Base-by-base conservation (phyloP, 2,329 filamentous ascomycete genomes). In the Cadophora sp. region DNA sequence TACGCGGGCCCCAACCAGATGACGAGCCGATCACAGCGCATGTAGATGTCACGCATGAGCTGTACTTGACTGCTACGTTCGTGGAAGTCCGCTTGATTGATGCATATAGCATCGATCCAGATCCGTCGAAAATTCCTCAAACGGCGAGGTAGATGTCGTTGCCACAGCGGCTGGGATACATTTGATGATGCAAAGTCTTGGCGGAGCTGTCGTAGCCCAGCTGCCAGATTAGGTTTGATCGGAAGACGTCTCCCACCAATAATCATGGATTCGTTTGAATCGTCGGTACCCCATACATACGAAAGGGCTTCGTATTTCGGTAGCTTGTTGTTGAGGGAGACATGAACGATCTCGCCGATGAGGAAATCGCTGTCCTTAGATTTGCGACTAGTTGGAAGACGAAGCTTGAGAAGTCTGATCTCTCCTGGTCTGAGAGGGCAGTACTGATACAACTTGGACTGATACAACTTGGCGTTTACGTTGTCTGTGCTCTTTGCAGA, bases 81-180 rank as follows among this genome's bases (percentile, higher is more conserved):
- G 6, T 29, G 26, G 1, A 63, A 6, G 34, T 55, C 59, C 16
- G 34, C 34, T 58, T 69, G 67, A 50, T 65, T 62, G 22, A 68
- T 65, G 22, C 66, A 68, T 19, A 65, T 65, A 24, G 66, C 66
- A 53, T 68, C 63, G 12, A 68, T 43, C 67, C 63, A 68, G 6
- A 61, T 22, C 22, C 29, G 46, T 51, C 27, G 9, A 37, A 8
- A 37, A 53, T 63, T 26, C 5, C 19, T 34, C 27, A 16, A 34
- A 9, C 31, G 31, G 4, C 31, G 31, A 26, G 11, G 61, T 26
- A 59, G 16, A 26, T 9, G 16, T 16, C 24, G n/a, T 46, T 24
- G 48, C n/a, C 8, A 63, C n/a, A 12, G 19, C n/a, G 9, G 31
- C 19, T 34, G 51, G 31, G 34, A 24, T 3, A 46, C n/a, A 12